Evolutionary conservation across 306 rosid genomes (phyloP).

Genomic region (Alnus rubra): DNA sequence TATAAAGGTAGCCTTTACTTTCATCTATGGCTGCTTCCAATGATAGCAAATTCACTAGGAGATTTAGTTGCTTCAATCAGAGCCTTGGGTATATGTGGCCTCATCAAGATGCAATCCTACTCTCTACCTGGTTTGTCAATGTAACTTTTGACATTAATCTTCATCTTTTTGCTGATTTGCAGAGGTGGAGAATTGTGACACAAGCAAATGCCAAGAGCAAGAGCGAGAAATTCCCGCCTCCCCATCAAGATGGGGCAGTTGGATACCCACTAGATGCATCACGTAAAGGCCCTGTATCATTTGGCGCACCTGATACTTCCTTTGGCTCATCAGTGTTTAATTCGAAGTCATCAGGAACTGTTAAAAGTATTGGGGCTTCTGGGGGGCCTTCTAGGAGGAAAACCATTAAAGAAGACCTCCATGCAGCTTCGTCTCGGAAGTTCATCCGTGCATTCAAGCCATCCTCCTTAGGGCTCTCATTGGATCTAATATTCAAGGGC

Average conservation of each 20-base stretch:
- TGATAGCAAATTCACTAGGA: slow-evolving; percentile 3
- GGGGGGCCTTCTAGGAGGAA: slow-evolving; percentile 52
- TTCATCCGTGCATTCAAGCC: slow-evolving; percentile 71
- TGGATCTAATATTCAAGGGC: slow-evolving; percentile 52
- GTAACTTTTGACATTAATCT: slow-evolving; percentile 21
- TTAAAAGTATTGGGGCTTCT: slow-evolving; percentile 40
- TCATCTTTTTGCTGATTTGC: slow-evolving; percentile 44
- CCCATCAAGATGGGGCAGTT: slow-evolving; percentile 88
- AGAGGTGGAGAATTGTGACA: slow-evolving; percentile 79
- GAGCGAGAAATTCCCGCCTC: slow-evolving; percentile 98
- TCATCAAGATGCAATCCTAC: not conserved
- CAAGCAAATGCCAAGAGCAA: slow-evolving; percentile 78
- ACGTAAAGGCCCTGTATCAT: slow-evolving; percentile 62
- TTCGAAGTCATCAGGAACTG: slow-evolving; percentile 53
- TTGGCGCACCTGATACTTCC: slow-evolving; percentile 61
- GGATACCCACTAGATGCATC: slow-evolving; percentile 66
- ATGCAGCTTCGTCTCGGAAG: slow-evolving; percentile 62
- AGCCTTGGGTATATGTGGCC: not conserved
- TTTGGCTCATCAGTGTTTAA: slow-evolving; percentile 54
- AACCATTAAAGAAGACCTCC: slow-evolving; percentile 46
- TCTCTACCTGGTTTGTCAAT: not conserved
- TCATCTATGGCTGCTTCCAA: not conserved
- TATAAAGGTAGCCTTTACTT: not conserved
- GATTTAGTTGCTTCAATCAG: not conserved
- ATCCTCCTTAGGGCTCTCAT: slow-evolving; percentile 59